A percentile compares a stretch with the other conserved stretches of the same genome.
Evolutionary conservation across 169 alveolate genomes (phyloP).

Genomic region (Plasmodium vinckei): DNA sequence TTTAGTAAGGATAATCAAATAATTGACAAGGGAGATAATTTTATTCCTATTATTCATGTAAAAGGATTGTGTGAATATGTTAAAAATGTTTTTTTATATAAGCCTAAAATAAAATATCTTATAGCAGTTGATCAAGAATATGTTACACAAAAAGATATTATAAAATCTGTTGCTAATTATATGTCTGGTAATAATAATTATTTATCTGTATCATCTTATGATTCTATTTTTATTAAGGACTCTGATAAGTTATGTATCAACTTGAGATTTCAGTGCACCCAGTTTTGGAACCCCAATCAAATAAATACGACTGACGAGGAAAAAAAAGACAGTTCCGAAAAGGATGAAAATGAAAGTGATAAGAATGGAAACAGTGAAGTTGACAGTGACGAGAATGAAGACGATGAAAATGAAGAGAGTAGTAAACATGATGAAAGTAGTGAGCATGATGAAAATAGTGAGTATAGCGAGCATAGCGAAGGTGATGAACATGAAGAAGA

Average conservation of each 20-base stretch:
- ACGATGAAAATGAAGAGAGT: background rate
- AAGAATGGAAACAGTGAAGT: background rate
- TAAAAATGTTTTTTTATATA: constrained; percentile 11
- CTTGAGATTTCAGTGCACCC: constrained; percentile 32
- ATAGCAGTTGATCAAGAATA: constrained; percentile 56
- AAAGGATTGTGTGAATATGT: constrained; percentile 50
- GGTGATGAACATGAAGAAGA: background rate
- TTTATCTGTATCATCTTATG: constrained; percentile 22
- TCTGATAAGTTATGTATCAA: constrained; percentile 43
- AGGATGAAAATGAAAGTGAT: background rate
- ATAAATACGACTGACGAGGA: background rate
- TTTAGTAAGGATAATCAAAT: constrained; percentile 37
- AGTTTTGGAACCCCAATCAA: background rate
- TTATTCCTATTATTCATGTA: constrained; percentile 46
- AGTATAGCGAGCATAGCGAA: background rate
- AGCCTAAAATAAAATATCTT: constrained; percentile 7
- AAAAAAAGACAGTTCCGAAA: background rate
- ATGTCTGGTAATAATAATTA: constrained; percentile 29
- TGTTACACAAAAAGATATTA: constrained; percentile 34
- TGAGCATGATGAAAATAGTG: background rate
- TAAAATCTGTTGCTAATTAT: constrained; percentile 23
- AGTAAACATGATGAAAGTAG: background rate
- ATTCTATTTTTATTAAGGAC: constrained; percentile 22
- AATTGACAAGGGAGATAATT: constrained; percentile 46
- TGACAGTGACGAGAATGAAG: background rate